A percentile compares a stretch with the other conserved stretches of the same genome.
These are phyloP conservation scores for Sanghuangporus baumii DNA, from an alignment of 1,284 basidiomycete species.

Conservation along the genomic window DNA sequence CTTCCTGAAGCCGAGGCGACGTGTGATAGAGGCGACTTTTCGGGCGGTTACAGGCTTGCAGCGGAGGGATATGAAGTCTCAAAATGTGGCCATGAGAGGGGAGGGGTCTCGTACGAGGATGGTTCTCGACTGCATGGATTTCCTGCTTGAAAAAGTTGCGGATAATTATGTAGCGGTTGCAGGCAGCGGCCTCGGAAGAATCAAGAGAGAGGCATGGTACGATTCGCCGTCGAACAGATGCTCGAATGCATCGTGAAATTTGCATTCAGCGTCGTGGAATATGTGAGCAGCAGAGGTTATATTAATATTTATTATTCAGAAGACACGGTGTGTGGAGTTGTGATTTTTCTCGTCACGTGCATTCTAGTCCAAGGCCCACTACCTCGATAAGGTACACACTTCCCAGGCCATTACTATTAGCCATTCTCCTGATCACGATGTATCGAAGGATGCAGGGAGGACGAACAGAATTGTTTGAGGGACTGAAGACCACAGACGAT, in stretches of 20 bases:
- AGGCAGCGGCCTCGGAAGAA: conserved; percentile 22
- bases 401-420: too few species aligned
- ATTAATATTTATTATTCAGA: too few species aligned
- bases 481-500: too few species aligned
- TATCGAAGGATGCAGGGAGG: too few species aligned
- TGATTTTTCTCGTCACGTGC: not conserved
- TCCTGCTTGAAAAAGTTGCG: conserved; percentile 40
- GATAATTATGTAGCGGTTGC: conserved; percentile 47
- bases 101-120: not conserved
- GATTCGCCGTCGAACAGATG: not conserved
- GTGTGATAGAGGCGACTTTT: not conserved
- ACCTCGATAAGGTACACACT: too few species aligned
- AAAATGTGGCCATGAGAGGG: too few species aligned
- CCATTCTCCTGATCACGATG: too few species aligned
- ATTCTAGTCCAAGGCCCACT: not conserved
- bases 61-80: not conserved
- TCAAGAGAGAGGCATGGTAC: not conserved
- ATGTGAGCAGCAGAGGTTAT: not conserved
- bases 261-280: not conserved
- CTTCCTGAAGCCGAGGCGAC: not conserved
- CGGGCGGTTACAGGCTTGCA: not conserved
- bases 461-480: too few species aligned
- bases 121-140: conserved; percentile 23
- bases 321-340: not conserved
- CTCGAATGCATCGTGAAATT: not conserved